Evolutionary conservation across 306 rosid species (phyloP).

Genomic region (Cucurbita maxima): DNA sequence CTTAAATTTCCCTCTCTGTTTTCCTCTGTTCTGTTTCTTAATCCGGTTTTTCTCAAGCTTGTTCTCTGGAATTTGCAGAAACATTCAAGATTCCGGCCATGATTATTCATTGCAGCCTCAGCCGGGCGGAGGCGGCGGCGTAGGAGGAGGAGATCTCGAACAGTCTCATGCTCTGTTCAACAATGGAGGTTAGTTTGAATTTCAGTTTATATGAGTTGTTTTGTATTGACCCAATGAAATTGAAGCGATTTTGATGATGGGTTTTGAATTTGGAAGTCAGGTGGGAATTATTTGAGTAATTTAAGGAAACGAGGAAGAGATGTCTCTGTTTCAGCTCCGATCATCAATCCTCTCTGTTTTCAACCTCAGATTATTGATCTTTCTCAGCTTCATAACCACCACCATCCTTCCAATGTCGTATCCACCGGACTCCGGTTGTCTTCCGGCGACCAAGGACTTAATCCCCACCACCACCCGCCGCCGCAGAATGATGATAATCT

Average conservation of each 20-base stretch:
- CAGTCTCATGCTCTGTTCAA: slow-evolving; percentile 57
- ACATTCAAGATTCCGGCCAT: slow-evolving; percentile 41
- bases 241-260: not conserved
- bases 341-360: slow-evolving; percentile 31
- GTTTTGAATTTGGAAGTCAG: not conserved
- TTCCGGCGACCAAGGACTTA: slow-evolving; percentile 36
- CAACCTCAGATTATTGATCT: slow-evolving; percentile 66
- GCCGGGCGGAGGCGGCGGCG: slow-evolving; percentile 23
- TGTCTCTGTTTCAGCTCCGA: slow-evolving; percentile 7
- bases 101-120: slow-evolving; percentile 57
- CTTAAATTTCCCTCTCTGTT: not conserved
- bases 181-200: slow-evolving; percentile 31
- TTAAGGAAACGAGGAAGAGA: slow-evolving; percentile 79
- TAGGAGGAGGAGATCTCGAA: slow-evolving; percentile 34
- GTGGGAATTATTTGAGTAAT: slow-evolving; percentile 2
- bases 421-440: slow-evolving; percentile 82
- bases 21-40: not conserved
- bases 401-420: slow-evolving; percentile 50
- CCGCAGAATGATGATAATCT: not conserved
- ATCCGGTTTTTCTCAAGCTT: not conserved
- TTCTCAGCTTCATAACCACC: slow-evolving; percentile 60
- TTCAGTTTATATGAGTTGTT: not conserved
- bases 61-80: slow-evolving; percentile 25
- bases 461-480: slow-evolving; percentile 14
- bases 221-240: not conserved